Evolutionary conservation across 306 rosid species (phyloP).

Genomic region (Vigna radiata): DNA sequence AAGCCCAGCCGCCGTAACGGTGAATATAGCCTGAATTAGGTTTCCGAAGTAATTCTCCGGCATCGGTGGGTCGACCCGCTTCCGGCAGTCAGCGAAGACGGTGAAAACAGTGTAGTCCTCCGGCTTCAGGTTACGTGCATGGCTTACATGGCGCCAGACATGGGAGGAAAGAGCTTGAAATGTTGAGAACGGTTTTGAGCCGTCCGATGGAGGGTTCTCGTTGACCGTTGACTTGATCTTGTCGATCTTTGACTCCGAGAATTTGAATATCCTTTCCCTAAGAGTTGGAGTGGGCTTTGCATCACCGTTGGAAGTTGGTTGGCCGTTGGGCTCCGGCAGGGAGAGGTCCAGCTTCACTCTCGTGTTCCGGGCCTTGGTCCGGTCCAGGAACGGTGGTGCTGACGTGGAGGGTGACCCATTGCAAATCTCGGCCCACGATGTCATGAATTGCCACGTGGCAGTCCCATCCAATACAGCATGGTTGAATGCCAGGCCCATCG

Average conservation of each 20-base stretch:
- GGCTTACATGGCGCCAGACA: conserved; percentile 86
- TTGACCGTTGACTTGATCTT: conserved; percentile 79
- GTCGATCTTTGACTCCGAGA: conserved; percentile 75
- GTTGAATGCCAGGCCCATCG: conserved; percentile 90
- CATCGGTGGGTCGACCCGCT: conserved; percentile 85
- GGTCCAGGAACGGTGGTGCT: conserved; percentile 68
- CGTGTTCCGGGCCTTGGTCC: conserved; percentile 80
- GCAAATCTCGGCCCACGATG: conserved; percentile 86
- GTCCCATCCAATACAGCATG: conserved; percentile 90
- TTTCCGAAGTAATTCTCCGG: conserved; percentile 89
- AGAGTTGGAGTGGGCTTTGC: conserved; percentile 51
- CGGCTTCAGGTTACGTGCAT: conserved; percentile 78
- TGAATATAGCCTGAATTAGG: conserved; percentile 89
- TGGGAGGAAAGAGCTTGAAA: conserved; percentile 86
- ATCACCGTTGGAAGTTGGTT: conserved; percentile 45
- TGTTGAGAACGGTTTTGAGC: conserved; percentile 86
- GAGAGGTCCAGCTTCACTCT: conserved; percentile 86
- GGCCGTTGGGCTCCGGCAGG: conserved; percentile 60
- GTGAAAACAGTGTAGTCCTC: conserved; percentile 95
- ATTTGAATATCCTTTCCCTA: conserved; percentile 77
- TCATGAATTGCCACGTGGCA: conserved; percentile 97
- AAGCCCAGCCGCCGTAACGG: conserved; percentile 71
- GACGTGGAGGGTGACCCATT: conserved; percentile 58
- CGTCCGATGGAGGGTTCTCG: conserved; percentile 52
- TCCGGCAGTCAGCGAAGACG: conserved; percentile 89